phyloP scores from a whole-genome alignment of 441 rosid genomes.

The Viola pubescens region DNA sequence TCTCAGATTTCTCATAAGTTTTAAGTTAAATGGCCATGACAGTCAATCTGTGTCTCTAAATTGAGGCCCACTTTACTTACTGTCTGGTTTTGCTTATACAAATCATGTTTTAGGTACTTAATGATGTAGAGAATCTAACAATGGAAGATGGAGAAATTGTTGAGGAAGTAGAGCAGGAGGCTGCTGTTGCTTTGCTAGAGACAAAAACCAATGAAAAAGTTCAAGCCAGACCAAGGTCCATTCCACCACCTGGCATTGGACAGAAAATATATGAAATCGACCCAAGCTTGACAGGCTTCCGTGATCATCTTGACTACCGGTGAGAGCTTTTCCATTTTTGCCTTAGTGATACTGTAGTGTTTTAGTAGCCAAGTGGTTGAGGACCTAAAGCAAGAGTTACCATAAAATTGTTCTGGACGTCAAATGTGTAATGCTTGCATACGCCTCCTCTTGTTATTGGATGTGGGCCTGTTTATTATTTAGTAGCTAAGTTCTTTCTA shows the following conservation, averaged over 20 bases:
- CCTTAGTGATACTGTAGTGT: not conserved
- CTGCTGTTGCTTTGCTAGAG: constrained; percentile 22
- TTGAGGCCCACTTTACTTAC: not conserved
- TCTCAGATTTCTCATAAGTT: constrained; percentile 3
- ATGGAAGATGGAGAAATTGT: constrained; percentile 36
- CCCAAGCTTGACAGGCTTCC: constrained; percentile 48
- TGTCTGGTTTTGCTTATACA: constrained; percentile 6
- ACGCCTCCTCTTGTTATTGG: too few species aligned
- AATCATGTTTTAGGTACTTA: constrained; percentile 27
- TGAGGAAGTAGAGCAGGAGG: constrained; percentile 33
- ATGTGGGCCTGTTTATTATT: too few species aligned
- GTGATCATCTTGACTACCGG: constrained; percentile 87
- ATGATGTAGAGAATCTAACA: constrained; percentile 28
- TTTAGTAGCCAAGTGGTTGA: not conserved
- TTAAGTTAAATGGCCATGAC: constrained; percentile 3
- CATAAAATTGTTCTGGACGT: too few species aligned
- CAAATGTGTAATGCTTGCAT: too few species aligned
- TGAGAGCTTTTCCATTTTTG: constrained; percentile 25
- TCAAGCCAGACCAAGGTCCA: constrained; percentile 30
- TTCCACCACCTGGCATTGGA: constrained; percentile 76
- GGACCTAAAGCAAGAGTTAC: not conserved
- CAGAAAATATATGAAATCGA: constrained; percentile 82
- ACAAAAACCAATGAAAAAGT: constrained; percentile 23
- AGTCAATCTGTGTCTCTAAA: constrained; percentile 8
- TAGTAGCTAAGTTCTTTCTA: too few species aligned